Evolutionary conservation across 2,329 filamentous ascomycete genomes (phyloP).

Genomic region (Myriosclerotinia curreyana): DNA sequence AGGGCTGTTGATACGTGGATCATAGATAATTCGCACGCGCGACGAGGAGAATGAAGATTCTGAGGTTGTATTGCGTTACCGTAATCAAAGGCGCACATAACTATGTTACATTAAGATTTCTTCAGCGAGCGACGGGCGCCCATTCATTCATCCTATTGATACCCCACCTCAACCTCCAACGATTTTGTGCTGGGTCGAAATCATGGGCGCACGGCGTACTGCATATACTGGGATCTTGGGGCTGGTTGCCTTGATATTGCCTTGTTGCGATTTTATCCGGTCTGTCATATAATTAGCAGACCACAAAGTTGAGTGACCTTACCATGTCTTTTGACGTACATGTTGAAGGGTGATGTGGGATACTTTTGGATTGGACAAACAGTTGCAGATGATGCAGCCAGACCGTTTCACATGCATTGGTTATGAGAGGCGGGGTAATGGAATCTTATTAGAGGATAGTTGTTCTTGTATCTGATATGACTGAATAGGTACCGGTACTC

Average conservation of each 20-base stretch:
- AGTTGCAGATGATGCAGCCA: constrained; percentile 23
- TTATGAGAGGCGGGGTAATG: constrained; percentile 18
- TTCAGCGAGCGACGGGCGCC: no score
- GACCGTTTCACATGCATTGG: constrained; percentile 23
- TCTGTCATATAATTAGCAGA: not conserved
- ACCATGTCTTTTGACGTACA: constrained; percentile 10
- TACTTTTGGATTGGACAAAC: constrained; percentile 15
- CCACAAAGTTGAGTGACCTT: not conserved
- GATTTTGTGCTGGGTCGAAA: constrained; percentile 15
- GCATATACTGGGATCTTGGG: constrained; percentile 21
- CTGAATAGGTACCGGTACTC: not conserved
- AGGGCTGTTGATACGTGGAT: not conserved
- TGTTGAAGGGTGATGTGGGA: constrained; percentile 11
- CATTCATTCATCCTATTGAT: no score
- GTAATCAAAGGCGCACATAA: constrained; percentile 14
- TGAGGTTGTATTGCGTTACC: constrained; percentile 8
- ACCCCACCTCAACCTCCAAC: no score
- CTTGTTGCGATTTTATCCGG: constrained; percentile 4
- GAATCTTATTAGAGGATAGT: constrained; percentile 1
- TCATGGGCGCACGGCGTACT: constrained; percentile 6
- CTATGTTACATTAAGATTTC: no score
- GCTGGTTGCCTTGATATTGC: constrained; percentile 6
- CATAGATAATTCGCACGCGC: not conserved
- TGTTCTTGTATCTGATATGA: constrained; percentile 5
- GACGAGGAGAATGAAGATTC: constrained; percentile 1